Conservation (phyloP, 345 rosid species). For the Erucastrum elatum region DNA sequence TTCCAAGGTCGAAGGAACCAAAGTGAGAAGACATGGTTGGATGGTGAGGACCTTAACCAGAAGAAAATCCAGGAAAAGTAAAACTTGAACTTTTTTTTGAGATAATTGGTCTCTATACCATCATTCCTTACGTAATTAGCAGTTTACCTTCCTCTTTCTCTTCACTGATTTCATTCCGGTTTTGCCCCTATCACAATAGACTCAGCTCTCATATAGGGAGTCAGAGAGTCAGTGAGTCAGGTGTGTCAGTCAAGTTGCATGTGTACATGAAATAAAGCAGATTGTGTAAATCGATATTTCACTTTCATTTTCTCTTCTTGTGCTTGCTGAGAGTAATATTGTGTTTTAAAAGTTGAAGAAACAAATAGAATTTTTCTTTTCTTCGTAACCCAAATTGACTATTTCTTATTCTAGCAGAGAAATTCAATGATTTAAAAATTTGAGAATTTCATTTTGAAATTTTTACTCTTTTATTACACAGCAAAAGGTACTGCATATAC, state of each 20-base stretch:
- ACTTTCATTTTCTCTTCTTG: not conserved
- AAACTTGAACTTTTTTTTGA: constrained; percentile 9
- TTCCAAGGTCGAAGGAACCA: constrained; percentile 65
- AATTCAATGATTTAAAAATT: not conserved
- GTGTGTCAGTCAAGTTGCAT: not conserved
- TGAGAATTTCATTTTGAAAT: not conserved
- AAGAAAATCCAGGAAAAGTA: constrained; percentile 57
- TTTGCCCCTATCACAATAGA: not conserved
- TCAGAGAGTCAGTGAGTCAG: not conserved
- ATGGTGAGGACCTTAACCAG: constrained; percentile 70
- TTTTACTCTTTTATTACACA: not conserved
- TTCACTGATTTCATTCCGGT: not conserved
- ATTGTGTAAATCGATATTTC: not conserved
- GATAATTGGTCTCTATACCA: not conserved
- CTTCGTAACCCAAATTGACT: not conserved
- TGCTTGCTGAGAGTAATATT: no score
- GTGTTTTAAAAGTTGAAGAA: no score
- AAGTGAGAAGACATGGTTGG: constrained; percentile 76
- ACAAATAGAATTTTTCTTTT: not conserved
- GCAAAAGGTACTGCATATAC: not conserved
- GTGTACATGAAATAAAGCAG: not conserved
- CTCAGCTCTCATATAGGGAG: not conserved
- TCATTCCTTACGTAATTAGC: not conserved
- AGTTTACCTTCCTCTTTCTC: not conserved
- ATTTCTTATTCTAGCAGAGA: not conserved